Percentiles rank a stretch among this genome's conserved stretches.
phyloP scores from a whole-genome alignment of 78 protist genomes.

The Cavenderia fasciculata region DNA sequence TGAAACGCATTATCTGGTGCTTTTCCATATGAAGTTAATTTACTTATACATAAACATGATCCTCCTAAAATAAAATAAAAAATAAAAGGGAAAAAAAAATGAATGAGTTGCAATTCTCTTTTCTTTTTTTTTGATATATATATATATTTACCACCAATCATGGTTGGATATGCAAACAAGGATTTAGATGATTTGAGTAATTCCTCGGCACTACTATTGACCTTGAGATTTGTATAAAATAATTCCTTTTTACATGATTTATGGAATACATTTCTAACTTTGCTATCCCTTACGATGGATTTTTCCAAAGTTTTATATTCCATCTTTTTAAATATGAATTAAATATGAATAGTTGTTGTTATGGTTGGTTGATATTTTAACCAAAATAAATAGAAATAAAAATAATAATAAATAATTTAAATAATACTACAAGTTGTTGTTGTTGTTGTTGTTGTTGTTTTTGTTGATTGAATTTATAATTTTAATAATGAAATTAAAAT shows the following conservation, averaged over 20 bases:
- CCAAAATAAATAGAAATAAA: no score
- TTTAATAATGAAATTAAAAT: no score
- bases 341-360: no score
- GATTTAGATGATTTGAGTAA: slow-evolving; percentile 58
- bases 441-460: no score
- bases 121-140: no score
- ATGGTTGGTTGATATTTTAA: no score
- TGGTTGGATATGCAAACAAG: slow-evolving; percentile 66
- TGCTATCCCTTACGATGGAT: slow-evolving; percentile 65
- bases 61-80: slow-evolving; percentile 28
- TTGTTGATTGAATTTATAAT: no score
- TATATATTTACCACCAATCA: slow-evolving; percentile 34
- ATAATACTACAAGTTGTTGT: no score
- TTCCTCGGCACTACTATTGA: slow-evolving; percentile 45
- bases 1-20: slow-evolving; percentile 64
- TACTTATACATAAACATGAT: slow-evolving; percentile 59
- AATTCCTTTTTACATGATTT: slow-evolving; percentile 72
- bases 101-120: no score
- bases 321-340: no score
- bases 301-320: slow-evolving; percentile 63
- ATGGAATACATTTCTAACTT: slow-evolving; percentile 66
- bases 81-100: not conserved
- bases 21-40: slow-evolving; percentile 44
- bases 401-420: no score
- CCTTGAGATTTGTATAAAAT: slow-evolving; percentile 67